phyloP scores from a whole-genome alignment of 495 filamentous ascomycete genomes.

The Penicillium robsamsonii region DNA sequence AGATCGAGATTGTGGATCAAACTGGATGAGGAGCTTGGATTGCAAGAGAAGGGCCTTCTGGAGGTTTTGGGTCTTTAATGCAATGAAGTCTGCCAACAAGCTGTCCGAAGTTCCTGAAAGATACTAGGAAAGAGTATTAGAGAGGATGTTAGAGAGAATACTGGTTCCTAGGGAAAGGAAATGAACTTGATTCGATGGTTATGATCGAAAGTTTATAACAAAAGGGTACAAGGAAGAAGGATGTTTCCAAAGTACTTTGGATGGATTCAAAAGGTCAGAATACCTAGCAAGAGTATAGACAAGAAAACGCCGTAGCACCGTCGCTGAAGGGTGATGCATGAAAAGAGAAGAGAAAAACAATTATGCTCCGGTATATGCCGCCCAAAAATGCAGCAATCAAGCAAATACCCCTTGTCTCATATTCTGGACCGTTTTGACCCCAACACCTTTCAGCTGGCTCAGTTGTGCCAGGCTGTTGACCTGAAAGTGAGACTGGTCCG shows the following conservation, averaged over 20 bases:
- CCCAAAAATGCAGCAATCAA: conserved; percentile 24
- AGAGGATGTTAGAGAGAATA: neutral
- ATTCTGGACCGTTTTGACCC: conserved; percentile 51
- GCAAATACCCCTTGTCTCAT: conserved; percentile 51
- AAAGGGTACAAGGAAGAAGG: neutral
- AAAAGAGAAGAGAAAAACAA: conserved; percentile 16
- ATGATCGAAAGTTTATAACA: neutral
- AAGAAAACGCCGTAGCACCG: conserved; percentile 38
- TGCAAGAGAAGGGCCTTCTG: conserved; percentile 20
- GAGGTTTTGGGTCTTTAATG: conserved; percentile 5
- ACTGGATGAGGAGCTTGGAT: conserved; percentile 18
- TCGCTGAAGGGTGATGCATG: conserved; percentile 38
- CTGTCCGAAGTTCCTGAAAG: too few species aligned
- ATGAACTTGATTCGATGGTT: neutral
- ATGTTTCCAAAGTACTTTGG: neutral
- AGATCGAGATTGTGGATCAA: conserved; percentile 21
- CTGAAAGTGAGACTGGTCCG: conserved; percentile 31
- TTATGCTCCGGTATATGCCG: conserved; percentile 20
- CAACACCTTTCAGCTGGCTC: conserved; percentile 51
- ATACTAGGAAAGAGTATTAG: neutral
- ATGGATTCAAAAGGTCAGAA: conserved; percentile 5
- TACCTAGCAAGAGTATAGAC: conserved; percentile 9
- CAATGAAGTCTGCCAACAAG: neutral
- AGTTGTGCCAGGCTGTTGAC: conserved; percentile 46
- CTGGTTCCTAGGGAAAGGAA: neutral